phyloP scores from a whole-genome alignment of 371 early-diverging fungal species.

The Umbelopsis sp. region DNA sequence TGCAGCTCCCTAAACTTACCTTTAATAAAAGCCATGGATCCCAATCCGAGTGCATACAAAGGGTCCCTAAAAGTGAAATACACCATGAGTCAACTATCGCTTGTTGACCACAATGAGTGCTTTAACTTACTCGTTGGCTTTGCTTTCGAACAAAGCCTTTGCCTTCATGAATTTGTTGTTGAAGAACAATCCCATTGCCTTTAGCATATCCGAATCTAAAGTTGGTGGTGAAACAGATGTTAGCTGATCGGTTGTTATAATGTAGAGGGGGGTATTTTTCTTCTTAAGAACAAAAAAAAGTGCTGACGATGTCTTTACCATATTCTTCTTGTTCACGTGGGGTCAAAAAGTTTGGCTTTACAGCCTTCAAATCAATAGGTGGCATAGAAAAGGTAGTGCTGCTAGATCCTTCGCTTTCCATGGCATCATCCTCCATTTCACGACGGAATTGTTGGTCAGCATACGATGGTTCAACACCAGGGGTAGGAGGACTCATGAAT shows the following conservation, averaged over 20 bases:
- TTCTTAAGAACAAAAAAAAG: not conserved
- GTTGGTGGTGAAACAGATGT: not conserved
- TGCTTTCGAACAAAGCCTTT: slow-evolving; percentile 34
- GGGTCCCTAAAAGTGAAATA: slow-evolving; percentile 33
- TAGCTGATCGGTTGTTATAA: not conserved
- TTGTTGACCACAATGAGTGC: too few species aligned
- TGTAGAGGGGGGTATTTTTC: slow-evolving; percentile 14
- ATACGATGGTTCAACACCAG: slow-evolving; percentile 32
- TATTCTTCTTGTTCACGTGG: slow-evolving; percentile 54
- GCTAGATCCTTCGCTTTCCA: slow-evolving; percentile 32
- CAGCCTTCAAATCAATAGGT: slow-evolving; percentile 39
- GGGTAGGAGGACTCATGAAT: slow-evolving; percentile 47
- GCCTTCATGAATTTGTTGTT: slow-evolving; percentile 61
- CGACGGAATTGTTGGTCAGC: slow-evolving; percentile 13
- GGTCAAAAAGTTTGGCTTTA: slow-evolving; percentile 48
- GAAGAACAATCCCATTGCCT: slow-evolving; percentile 54
- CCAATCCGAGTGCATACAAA: slow-evolving; percentile 42
- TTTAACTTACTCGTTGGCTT: slow-evolving; percentile 36
- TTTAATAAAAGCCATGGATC: slow-evolving; percentile 49
- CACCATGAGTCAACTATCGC: not conserved
- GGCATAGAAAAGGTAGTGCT: slow-evolving; percentile 29
- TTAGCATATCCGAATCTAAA: slow-evolving; percentile 52
- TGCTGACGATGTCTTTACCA: slow-evolving; percentile 33
- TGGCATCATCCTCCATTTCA: slow-evolving; percentile 34
- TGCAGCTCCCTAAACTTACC: slow-evolving; percentile 28